Conservation (phyloP, 495 filamentous ascomycete species). For the Aspergillus wentii region DNA sequence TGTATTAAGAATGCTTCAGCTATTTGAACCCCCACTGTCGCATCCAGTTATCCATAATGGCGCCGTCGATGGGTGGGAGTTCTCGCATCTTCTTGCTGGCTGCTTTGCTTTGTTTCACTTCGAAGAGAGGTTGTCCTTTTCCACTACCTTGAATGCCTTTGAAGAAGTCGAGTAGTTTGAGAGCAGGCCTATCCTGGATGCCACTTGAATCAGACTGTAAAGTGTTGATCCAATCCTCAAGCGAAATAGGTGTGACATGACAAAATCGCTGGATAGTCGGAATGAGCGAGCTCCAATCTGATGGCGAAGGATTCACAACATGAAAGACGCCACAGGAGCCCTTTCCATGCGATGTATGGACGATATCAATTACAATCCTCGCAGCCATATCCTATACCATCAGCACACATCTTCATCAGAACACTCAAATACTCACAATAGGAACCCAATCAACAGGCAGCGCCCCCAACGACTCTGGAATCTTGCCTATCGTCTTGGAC, state of each 20-base stretch:
- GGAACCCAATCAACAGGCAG: conserved; percentile 21
- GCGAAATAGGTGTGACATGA: conserved; percentile 2
- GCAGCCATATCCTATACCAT: conserved; percentile 4
- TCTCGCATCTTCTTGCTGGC: conserved; percentile 9
- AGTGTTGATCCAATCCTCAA: conserved; percentile 11
- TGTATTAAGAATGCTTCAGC: too few species aligned
- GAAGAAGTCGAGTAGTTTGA: conserved; percentile 19
- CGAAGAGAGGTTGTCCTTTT: neutral
- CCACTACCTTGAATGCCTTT: neutral
- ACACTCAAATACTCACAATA: conserved; percentile 12
- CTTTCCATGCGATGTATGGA: neutral
- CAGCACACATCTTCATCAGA: neutral
- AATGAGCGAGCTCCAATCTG: conserved; percentile 12
- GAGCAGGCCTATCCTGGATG: conserved; percentile 8
- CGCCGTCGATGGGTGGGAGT: conserved; percentile 5
- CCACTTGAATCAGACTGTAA: conserved; percentile 2
- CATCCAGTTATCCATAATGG: conserved; percentile 7
- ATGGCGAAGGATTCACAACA: conserved; percentile 13
- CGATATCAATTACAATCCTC: conserved; percentile 4
- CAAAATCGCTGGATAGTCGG: neutral
- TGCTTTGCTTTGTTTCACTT: neutral
- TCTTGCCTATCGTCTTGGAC: conserved; percentile 20
- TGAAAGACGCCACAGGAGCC: conserved; percentile 9
- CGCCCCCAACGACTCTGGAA: conserved; percentile 16
- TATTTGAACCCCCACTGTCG: conserved; percentile 7